Evolutionary conservation across 2,329 filamentous ascomycete species (phyloP).

Genomic region (Metarhizium brunneum): DNA sequence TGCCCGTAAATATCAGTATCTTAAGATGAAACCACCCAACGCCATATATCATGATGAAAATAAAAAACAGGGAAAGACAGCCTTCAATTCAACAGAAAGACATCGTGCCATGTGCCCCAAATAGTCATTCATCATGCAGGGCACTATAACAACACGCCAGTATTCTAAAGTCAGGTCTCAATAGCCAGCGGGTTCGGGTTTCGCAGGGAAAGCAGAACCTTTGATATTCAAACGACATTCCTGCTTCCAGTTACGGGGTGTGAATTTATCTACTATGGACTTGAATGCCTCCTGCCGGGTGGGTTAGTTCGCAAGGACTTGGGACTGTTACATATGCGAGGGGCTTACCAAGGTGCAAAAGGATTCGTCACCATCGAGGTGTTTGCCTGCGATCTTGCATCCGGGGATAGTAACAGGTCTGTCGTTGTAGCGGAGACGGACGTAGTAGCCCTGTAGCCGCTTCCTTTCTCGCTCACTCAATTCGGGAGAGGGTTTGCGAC

Average conservation of each 20-base stretch:
- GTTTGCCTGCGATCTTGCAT: conserved; percentile 67
- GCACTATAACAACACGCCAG: neutral
- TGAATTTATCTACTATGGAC: conserved; percentile 80
- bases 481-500: conserved; percentile 47
- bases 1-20: too few species aligned
- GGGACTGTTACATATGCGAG: neutral
- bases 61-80: too few species aligned
- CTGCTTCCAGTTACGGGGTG: conserved; percentile 65
- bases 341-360: conserved; percentile 76
- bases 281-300: conserved; percentile 71
- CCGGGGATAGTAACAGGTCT: conserved; percentile 71
- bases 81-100: too few species aligned
- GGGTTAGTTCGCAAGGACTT: conserved; percentile 2
- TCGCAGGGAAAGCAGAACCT: conserved; percentile 34
- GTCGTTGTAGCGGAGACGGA: conserved; percentile 88
- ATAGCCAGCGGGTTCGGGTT: conserved; percentile 44
- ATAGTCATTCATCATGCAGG: neutral
- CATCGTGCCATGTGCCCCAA: too few species aligned
- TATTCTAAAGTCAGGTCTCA: conserved; percentile 11
- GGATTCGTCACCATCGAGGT: conserved; percentile 75
- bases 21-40: too few species aligned
- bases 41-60: too few species aligned
- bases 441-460: conserved; percentile 67
- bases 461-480: conserved; percentile 49
- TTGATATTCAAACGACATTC: conserved; percentile 39